Conservation (phyloP, 371 early-diverging fungal genomes). For the Quaeritorhiza haematococci region DNA sequence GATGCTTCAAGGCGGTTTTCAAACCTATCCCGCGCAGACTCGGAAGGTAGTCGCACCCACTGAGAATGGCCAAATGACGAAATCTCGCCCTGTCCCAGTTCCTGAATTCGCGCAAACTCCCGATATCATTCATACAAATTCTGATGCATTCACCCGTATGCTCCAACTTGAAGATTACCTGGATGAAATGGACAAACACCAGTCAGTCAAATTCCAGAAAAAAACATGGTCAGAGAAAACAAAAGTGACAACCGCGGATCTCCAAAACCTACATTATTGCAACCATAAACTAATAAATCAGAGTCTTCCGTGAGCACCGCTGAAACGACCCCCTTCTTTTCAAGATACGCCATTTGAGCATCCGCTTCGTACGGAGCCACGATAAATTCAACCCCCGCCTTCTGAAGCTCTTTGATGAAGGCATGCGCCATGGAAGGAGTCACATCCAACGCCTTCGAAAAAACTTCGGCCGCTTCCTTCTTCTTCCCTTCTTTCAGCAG, state of each 20-base stretch:
- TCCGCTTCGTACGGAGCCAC: conserved; percentile 99
- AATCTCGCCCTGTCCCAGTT: conserved; percentile 61
- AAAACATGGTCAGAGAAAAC: no score
- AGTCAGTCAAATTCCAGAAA: no score
- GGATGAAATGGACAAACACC: no score
- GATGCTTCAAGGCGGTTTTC: conserved; percentile 69
- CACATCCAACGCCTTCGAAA: conserved; percentile 58
- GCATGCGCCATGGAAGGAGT: conserved; percentile 73
- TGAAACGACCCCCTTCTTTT: conserved; percentile 61
- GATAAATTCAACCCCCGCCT: conserved; percentile 65
- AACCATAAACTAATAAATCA: conserved; percentile 94
- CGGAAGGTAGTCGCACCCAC: conserved; percentile 95
- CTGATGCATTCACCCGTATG: conserved; percentile 45
- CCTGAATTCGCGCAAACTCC: conserved; percentile 23
- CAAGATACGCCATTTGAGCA: conserved; percentile 90
- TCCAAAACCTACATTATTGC: conserved; percentile 56
- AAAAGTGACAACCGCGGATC: no score
- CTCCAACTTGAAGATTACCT: conserved; percentile 80
- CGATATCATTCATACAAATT: background rate
- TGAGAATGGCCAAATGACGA: conserved; percentile 88
- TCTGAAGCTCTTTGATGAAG: conserved; percentile 67
- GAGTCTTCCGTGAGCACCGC: conserved; percentile 96
- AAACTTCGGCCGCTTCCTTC: conserved; percentile 64
- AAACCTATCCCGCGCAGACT: conserved; percentile 84
- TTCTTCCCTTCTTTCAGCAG: conserved; percentile 44